These are phyloP conservation scores for Euphorbia schlechtendalii DNA, from an alignment of 441 rosid species.

Conservation along the genomic window DNA sequence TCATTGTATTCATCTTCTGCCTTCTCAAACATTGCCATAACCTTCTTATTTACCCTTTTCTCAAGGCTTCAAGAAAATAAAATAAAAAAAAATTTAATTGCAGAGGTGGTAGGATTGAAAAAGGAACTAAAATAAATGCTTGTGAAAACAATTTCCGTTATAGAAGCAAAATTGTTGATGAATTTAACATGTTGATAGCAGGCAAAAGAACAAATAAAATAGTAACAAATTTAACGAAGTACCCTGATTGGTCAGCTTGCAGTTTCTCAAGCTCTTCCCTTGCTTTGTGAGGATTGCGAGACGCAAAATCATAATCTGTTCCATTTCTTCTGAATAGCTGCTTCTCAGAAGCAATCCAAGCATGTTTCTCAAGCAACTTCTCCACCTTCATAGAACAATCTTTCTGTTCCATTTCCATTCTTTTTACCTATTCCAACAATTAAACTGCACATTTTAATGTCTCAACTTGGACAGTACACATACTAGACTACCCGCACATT, in stretches of 20 bases:
- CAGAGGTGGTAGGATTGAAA: conserved; percentile 15
- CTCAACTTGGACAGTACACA: conserved; percentile 12
- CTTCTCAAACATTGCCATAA: conserved; percentile 98
- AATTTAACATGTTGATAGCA: neutral
- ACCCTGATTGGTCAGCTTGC: conserved; percentile 93
- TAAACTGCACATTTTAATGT: neutral
- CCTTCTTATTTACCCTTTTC: conserved; percentile 98
- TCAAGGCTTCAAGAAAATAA: conserved; percentile 57
- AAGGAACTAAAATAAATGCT: neutral
- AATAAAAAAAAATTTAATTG: conserved; percentile 11
- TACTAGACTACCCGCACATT: conserved; percentile 3
- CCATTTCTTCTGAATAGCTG: conserved; percentile 93
- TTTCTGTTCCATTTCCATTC: conserved; percentile 91
- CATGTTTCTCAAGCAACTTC: conserved; percentile 85
- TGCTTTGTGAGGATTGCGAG: conserved; percentile 67
- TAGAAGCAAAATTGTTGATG: conserved; percentile 4
- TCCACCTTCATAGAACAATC: conserved; percentile 83
- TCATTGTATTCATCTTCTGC: conserved; percentile 98
- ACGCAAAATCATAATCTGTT: conserved; percentile 88
- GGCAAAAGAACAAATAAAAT: neutral
- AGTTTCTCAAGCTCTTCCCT: conserved; percentile 78
- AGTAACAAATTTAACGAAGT: conserved; percentile 13
- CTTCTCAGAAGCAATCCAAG: conserved; percentile 92
- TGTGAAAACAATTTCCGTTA: neutral
- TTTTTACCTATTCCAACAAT: conserved; percentile 48